Conservation (phyloP, 208 protist species). For the Acanthamoeba triangularis region DNA sequence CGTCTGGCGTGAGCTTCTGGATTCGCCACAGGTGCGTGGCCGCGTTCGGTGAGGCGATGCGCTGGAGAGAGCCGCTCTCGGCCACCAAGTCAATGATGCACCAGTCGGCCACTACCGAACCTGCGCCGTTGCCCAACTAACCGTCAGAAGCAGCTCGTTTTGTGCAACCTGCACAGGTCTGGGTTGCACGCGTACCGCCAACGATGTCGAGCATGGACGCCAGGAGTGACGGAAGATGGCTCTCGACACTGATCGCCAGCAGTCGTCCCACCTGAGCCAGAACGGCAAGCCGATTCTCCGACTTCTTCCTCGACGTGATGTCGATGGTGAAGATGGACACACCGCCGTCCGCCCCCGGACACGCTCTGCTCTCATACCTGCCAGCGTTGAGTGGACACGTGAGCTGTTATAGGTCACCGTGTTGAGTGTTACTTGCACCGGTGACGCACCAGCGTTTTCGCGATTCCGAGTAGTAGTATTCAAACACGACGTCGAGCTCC, state of each 20-base stretch:
- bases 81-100: constrained; percentile 37
- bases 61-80: background rate
- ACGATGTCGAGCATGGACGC: background rate
- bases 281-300: background rate
- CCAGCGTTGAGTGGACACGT: too few species aligned
- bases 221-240: constrained; percentile 16
- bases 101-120: constrained; percentile 36
- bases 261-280: background rate
- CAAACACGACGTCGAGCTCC: constrained; percentile 23
- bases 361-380: constrained; percentile 44
- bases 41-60: constrained; percentile 30
- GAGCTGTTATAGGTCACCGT: too few species aligned
- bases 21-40: background rate
- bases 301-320: constrained; percentile 19
- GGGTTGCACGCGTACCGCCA: background rate
- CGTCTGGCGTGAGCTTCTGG: background rate
- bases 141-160: background rate
- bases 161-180: background rate
- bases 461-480: background rate
- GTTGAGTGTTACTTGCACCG: too few species aligned
- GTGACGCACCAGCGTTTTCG: background rate
- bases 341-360: background rate
- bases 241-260: constrained; percentile 5
- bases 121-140: background rate
- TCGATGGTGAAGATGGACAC: constrained; percentile 27